These are phyloP conservation scores for Kalmusia sp. DNA, from an alignment of 2,329 filamentous ascomycete species.

Conservation along the genomic window DNA sequence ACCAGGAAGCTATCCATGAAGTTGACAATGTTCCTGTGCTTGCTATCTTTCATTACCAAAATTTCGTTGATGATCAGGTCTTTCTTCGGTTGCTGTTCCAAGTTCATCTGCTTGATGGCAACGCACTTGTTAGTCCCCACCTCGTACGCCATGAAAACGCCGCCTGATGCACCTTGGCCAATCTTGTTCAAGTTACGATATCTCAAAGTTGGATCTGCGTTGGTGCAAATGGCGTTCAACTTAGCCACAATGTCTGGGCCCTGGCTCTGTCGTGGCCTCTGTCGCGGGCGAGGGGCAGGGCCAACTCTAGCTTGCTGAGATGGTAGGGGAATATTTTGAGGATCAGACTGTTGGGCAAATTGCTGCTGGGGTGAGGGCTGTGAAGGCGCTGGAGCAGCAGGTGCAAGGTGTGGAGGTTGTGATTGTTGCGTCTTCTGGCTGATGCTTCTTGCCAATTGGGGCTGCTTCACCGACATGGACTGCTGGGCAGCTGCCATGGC, in stretches of 20 bases:
- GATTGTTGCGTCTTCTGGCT: slow-evolving; percentile 67
- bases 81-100: slow-evolving; percentile 98
- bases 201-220: slow-evolving; percentile 85
- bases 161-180: slow-evolving; percentile 94
- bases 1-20: slow-evolving; percentile 97
- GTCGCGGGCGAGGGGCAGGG: slow-evolving; percentile 72
- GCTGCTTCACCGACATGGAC: slow-evolving; percentile 60
- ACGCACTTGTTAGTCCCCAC: slow-evolving; percentile 84
- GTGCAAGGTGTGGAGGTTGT: slow-evolving; percentile 34
- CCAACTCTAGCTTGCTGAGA: slow-evolving; percentile 59
- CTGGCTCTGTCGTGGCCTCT: slow-evolving; percentile 79
- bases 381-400: slow-evolving; percentile 51
- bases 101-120: slow-evolving; percentile 99
- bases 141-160: slow-evolving; percentile 92
- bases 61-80: slow-evolving; percentile 99
- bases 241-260: slow-evolving; percentile 82
- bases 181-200: slow-evolving; percentile 93
- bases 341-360: slow-evolving; percentile 49
- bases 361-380: slow-evolving; percentile 60
- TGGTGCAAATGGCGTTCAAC: slow-evolving; percentile 87
- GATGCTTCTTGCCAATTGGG: slow-evolving; percentile 73
- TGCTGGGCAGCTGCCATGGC: slow-evolving; percentile 82
- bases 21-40: slow-evolving; percentile 98
- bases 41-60: slow-evolving; percentile 98
- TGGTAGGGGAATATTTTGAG: slow-evolving; percentile 52